These are phyloP conservation scores for Entomortierella lignicola DNA, from an alignment of 192 early-diverging fungal genomes.

Conservation along the genomic window DNA sequence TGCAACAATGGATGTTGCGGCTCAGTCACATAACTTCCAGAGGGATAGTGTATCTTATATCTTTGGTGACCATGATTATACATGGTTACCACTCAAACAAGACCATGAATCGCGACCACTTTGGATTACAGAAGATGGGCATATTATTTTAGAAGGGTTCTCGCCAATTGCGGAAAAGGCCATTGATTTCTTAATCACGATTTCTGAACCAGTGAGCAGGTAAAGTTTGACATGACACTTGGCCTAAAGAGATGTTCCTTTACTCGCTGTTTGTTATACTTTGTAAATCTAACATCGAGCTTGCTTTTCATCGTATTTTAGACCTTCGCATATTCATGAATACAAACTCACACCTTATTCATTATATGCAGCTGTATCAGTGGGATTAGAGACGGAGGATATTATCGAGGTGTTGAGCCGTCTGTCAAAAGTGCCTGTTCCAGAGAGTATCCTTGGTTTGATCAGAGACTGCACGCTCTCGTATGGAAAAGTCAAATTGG, in stretches of 20 bases:
- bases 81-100: constrained; percentile 81
- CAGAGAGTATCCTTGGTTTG: constrained; percentile 76
- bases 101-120: constrained; percentile 92
- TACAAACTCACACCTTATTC: constrained; percentile 96
- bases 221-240: too few species aligned
- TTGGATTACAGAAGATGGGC: constrained; percentile 86
- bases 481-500: constrained; percentile 97
- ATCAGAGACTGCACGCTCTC: constrained; percentile 86
- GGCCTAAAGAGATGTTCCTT: too few species aligned
- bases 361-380: constrained; percentile 97
- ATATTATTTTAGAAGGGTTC: constrained; percentile 96
- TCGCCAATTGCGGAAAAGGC: constrained; percentile 96
- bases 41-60: constrained; percentile 67
- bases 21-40: constrained; percentile 40
- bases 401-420: constrained; percentile 93
- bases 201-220: constrained; percentile 94
- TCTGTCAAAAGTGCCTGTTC: constrained; percentile 89
- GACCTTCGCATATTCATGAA: constrained; percentile 86
- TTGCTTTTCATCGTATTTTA: constrained; percentile 6
- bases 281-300: not conserved
- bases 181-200: constrained; percentile 94
- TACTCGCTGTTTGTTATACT: too few species aligned
- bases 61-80: constrained; percentile 81
- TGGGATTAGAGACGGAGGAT: constrained; percentile 90
- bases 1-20: constrained; percentile 35